Percentiles rank a stretch among this genome's conserved stretches.
phyloP scores from a whole-genome alignment of 2,329 filamentous ascomycete species.

The Pestalotiopsis sp. region DNA sequence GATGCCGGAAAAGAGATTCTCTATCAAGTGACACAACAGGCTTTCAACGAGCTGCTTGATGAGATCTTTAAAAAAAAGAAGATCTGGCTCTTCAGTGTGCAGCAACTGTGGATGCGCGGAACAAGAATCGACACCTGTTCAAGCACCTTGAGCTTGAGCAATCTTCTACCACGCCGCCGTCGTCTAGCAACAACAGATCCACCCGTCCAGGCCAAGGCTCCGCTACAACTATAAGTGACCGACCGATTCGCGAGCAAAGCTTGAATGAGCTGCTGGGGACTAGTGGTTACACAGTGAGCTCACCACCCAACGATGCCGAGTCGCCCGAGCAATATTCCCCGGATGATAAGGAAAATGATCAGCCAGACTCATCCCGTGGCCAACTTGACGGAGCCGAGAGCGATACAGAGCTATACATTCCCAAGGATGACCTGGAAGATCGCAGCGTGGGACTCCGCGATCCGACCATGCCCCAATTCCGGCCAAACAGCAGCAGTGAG shows the following conservation, averaged over 20 bases:
- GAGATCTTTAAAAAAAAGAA: slow-evolving; percentile 83
- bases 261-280: slow-evolving; percentile 44
- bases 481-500: slow-evolving; percentile 52
- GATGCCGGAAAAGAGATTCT: slow-evolving; percentile 87
- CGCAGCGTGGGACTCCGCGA: slow-evolving; percentile 44
- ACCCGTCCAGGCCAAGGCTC: slow-evolving; percentile 35
- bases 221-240: slow-evolving; percentile 17
- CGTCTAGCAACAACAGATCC: slow-evolving; percentile 11
- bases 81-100: slow-evolving; percentile 72
- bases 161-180: slow-evolving; percentile 17
- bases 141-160: slow-evolving; percentile 41
- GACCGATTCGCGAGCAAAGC: slow-evolving; percentile 29
- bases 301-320: slow-evolving; percentile 21
- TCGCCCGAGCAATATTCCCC: slow-evolving; percentile 8
- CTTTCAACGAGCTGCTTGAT: slow-evolving; percentile 91
- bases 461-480: slow-evolving; percentile 70
- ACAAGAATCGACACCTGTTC: slow-evolving; percentile 55
- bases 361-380: slow-evolving; percentile 10
- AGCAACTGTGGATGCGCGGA: slow-evolving; percentile 63
- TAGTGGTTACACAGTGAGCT: slow-evolving; percentile 47
- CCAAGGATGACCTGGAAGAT: neutral
- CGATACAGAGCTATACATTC: neutral
- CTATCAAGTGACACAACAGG: slow-evolving; percentile 89
- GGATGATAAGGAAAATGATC: slow-evolving; percentile 16
- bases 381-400: slow-evolving; percentile 8